Conservation (phyloP, 306 rosid genomes). For the Prunus kanzakura region DNA sequence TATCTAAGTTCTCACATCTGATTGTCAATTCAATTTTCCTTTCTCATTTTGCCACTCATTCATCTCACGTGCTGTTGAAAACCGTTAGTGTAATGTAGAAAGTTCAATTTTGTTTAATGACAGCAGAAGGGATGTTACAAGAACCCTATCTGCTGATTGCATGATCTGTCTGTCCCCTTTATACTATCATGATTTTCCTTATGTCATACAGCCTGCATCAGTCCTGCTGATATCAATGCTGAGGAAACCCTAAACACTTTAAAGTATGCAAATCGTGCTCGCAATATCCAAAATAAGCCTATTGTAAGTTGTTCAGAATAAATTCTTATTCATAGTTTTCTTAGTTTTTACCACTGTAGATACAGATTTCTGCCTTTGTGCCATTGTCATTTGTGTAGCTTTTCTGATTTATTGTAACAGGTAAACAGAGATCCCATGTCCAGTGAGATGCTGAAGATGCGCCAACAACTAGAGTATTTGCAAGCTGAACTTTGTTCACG, state of each 20-base stretch:
- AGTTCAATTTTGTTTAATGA: not conserved
- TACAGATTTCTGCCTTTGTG: slow-evolving; percentile 26
- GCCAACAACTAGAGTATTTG: slow-evolving; percentile 88
- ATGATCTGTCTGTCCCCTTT: not conserved
- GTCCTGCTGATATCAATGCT: slow-evolving; percentile 99
- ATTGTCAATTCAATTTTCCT: too few relatives aligned
- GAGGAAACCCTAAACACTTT: slow-evolving; percentile 99
- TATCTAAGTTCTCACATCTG: too few relatives aligned
- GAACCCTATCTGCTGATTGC: not conserved
- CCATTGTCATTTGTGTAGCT: slow-evolving; percentile 9
- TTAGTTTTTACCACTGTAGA: slow-evolving; percentile 7
- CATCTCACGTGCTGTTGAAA: not conserved
- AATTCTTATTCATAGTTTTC: slow-evolving; percentile 4
- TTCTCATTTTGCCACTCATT: too few relatives aligned
- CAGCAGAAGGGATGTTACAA: not conserved
- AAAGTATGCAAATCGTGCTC: slow-evolving; percentile 98
- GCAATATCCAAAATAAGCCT: slow-evolving; percentile 96
- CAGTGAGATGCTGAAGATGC: slow-evolving; percentile 95
- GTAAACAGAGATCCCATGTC: slow-evolving; percentile 98
- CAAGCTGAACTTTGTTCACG: slow-evolving; percentile 99
- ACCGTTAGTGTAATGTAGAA: not conserved
- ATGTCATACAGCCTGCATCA: slow-evolving; percentile 77
- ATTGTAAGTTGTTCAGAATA: slow-evolving; percentile 58
- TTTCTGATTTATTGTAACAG: slow-evolving; percentile 38
- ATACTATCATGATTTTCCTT: slow-evolving; percentile 26